Evolutionary conservation across 1,284 basidiomycete genomes (phyloP).

Genomic region (Sphaerobolus stellatus): DNA sequence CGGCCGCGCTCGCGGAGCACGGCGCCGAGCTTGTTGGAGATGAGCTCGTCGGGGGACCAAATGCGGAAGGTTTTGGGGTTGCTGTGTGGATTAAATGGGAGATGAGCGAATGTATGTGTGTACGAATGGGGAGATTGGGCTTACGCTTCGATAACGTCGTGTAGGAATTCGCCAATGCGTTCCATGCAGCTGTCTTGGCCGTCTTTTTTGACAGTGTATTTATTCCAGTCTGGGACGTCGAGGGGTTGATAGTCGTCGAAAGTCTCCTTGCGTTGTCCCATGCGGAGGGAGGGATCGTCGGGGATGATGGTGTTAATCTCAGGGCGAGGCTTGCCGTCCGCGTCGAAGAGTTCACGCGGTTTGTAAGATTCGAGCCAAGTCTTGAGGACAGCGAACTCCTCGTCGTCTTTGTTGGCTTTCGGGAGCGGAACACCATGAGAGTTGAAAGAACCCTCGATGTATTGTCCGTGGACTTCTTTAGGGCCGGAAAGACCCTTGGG

Average conservation of each 20-base stretch:
- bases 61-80: slow-evolving; percentile 80
- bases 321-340: slow-evolving; percentile 48
- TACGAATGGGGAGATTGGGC: slow-evolving; percentile 18
- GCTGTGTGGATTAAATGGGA: slow-evolving; percentile 29
- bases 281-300: slow-evolving; percentile 47
- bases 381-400: slow-evolving; percentile 63
- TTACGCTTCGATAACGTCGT: slow-evolving; percentile 56
- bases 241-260: slow-evolving; percentile 65
- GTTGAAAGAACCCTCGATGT: slow-evolving; percentile 75
- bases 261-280: slow-evolving; percentile 67
- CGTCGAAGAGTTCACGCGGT: slow-evolving; percentile 60
- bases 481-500: slow-evolving; percentile 81
- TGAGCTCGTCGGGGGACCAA: slow-evolving; percentile 91
- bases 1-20: slow-evolving; percentile 61
- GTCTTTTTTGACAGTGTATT: slow-evolving; percentile 53
- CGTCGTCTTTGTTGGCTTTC: slow-evolving; percentile 57
- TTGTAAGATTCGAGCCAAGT: slow-evolving; percentile 71
- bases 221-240: slow-evolving; percentile 64
- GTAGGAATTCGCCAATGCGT: slow-evolving; percentile 59
- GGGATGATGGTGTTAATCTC: slow-evolving; percentile 62
- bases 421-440: slow-evolving; percentile 84
- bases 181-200: slow-evolving; percentile 77
- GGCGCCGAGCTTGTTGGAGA: slow-evolving; percentile 85
- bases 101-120: background rate
- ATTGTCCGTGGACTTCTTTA: slow-evolving; percentile 60